Conservation (phyloP, 2,329 filamentous ascomycete species). For the Penicillium sp. region DNA sequence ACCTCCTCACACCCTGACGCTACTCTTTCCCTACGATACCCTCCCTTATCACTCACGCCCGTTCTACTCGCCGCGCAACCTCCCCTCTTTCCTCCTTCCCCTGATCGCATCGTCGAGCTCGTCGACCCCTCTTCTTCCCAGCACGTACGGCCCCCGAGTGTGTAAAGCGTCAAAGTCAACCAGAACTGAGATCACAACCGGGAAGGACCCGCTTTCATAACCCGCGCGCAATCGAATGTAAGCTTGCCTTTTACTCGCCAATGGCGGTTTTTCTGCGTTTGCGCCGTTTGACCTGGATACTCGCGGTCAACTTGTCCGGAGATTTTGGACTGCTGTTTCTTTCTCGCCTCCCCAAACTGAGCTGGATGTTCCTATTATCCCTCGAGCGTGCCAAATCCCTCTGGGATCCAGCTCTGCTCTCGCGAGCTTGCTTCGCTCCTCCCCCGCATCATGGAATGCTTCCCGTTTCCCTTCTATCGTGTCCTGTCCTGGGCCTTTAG, state of each 20-base stretch:
- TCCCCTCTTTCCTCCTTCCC: constrained; percentile 1
- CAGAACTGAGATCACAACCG: not conserved
- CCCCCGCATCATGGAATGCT: constrained; percentile 6
- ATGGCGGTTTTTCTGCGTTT: not conserved
- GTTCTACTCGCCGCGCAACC: not conserved
- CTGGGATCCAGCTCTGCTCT: too few species aligned
- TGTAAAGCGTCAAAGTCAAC: not conserved
- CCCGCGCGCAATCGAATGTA: constrained; percentile 19
- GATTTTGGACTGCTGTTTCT: not conserved
- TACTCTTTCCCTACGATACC: not conserved
- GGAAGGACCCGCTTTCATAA: not conserved
- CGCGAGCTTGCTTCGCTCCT: not conserved
- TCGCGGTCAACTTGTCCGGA: not conserved
- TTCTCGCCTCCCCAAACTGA: not conserved
- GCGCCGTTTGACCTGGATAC: not conserved
- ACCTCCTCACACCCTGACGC: not conserved
- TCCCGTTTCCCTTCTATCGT: constrained; percentile 6
- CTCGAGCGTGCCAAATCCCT: not conserved
- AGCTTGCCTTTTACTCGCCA: constrained; percentile 9
- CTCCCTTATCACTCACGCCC: not conserved
- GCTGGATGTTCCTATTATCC: not conserved
- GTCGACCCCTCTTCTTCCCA: not conserved
- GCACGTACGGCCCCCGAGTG: not conserved
- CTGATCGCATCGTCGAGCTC: constrained; percentile 8
- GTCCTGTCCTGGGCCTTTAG: not conserved